These are phyloP conservation scores for Carex kokanica DNA, from an alignment of 176 grass and related monocot genomes.

Conservation along the genomic window DNA sequence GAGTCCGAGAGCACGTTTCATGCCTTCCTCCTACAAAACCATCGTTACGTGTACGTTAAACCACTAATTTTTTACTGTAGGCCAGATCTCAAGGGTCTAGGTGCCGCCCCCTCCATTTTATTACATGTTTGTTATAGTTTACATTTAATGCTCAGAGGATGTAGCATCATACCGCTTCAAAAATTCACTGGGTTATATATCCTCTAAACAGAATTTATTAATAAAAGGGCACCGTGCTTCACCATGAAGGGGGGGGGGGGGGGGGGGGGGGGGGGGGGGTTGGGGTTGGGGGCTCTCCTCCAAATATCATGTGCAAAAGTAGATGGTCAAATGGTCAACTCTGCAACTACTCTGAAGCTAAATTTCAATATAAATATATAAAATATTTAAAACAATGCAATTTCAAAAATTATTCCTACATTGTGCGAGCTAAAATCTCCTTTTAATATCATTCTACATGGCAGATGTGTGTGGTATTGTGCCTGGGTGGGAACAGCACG, in stretches of 20 bases:
- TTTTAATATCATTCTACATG: neutral
- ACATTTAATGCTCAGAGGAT: too few species aligned
- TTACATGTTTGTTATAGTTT: too few species aligned
- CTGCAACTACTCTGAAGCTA: neutral
- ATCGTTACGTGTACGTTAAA: neutral
- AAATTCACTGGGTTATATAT: too few species aligned
- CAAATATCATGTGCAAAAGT: neutral
- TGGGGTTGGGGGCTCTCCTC: too few species aligned
- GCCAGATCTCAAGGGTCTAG: neutral
- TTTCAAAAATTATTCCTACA: neutral
- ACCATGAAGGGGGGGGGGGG: too few species aligned
- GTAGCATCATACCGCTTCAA: too few species aligned
- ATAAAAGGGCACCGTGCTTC: too few species aligned
- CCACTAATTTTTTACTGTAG: neutral
- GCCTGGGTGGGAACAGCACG: constrained; percentile 91
- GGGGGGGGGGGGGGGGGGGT: too few species aligned
- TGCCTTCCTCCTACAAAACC: neutral
- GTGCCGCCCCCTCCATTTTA: neutral
- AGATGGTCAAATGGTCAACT: neutral
- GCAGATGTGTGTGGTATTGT: constrained; percentile 94
- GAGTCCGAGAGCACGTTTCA: neutral
- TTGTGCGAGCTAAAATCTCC: neutral
- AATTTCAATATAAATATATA: neutral
- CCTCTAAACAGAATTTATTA: too few species aligned
- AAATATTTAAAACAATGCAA: neutral